phyloP scores from a whole-genome alignment of 2,329 filamentous ascomycete genomes.

The Ramularia endophylla region DNA sequence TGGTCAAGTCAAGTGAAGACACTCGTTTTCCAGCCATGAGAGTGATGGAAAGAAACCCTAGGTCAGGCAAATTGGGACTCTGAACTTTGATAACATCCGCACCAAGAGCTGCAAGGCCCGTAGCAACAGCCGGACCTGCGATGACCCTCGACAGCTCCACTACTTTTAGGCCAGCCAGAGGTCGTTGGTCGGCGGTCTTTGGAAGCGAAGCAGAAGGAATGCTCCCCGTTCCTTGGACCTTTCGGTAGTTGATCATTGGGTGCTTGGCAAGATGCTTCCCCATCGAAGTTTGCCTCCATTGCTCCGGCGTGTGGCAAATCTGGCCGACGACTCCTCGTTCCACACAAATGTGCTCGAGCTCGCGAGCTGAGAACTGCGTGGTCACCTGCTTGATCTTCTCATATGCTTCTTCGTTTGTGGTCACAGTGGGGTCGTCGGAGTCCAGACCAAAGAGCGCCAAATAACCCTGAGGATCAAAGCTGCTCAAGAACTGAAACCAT shows the following conservation, averaged over 20 bases:
- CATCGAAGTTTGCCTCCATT: constrained; percentile 40
- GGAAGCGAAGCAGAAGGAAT: too few species aligned
- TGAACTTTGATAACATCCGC: constrained; percentile 29
- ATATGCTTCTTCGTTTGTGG: constrained; percentile 29
- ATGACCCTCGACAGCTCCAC: constrained; percentile 27
- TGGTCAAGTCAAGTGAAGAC: constrained; percentile 32
- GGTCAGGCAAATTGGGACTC: constrained; percentile 21
- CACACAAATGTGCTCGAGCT: constrained; percentile 40
- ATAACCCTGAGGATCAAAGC: constrained; percentile 39
- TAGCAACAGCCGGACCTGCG: constrained; percentile 25
- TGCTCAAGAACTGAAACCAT: constrained; percentile 50
- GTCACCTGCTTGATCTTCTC: constrained; percentile 30
- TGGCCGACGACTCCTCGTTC: constrained; percentile 27
- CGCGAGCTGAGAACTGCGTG: constrained; percentile 32
- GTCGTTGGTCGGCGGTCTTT: constrained; percentile 23
- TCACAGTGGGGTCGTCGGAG: constrained; percentile 22
- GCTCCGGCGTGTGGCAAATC: constrained; percentile 30
- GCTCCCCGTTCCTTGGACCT: too few species aligned
- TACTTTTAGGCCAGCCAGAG: constrained; percentile 34
- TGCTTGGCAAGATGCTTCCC: constrained; percentile 39
- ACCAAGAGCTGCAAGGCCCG: constrained; percentile 27
- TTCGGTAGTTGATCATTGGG: too few species aligned
- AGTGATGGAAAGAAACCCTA: constrained; percentile 25
- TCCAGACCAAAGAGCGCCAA: constrained; percentile 44
- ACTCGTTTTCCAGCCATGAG: constrained; percentile 24